phyloP scores from a whole-genome alignment of 208 protist species.

The Trypanosoma congolense region DNA sequence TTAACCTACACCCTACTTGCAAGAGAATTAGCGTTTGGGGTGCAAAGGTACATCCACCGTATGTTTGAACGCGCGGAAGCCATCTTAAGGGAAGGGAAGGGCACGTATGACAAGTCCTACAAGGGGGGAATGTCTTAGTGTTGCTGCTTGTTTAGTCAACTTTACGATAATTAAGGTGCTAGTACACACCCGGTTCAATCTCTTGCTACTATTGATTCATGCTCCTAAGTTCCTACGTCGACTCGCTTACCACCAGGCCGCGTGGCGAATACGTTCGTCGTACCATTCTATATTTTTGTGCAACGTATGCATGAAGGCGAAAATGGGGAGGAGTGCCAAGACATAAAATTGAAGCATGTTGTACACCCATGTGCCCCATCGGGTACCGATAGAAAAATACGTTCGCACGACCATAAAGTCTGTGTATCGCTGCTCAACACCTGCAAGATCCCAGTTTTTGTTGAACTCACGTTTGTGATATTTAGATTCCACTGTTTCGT shows the following conservation, averaged over 20 bases:
- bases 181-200: neutral
- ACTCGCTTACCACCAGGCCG: constrained; percentile 81
- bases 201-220: neutral
- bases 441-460: constrained; percentile 86
- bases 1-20: neutral
- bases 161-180: no score
- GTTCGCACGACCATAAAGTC: constrained; percentile 89
- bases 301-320: constrained; percentile 72
- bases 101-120: no score
- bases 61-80: no score
- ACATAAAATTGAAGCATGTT: constrained; percentile 87
- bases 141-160: no score
- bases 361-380: constrained; percentile 88
- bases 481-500: constrained; percentile 84
- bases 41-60: no score
- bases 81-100: no score
- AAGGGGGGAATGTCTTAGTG: no score
- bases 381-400: constrained; percentile 83
- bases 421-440: constrained; percentile 84
- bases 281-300: constrained; percentile 82
- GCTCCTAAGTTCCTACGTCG: constrained; percentile 12
- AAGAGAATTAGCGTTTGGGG: no score
- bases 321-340: constrained; percentile 76
- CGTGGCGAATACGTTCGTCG: constrained; percentile 77
- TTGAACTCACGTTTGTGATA: constrained; percentile 92